Percentiles rank a stretch among this genome's conserved stretches.
phyloP scores from a whole-genome alignment of 352 stramenopile species.

The Globisporangium barbulae region DNA sequence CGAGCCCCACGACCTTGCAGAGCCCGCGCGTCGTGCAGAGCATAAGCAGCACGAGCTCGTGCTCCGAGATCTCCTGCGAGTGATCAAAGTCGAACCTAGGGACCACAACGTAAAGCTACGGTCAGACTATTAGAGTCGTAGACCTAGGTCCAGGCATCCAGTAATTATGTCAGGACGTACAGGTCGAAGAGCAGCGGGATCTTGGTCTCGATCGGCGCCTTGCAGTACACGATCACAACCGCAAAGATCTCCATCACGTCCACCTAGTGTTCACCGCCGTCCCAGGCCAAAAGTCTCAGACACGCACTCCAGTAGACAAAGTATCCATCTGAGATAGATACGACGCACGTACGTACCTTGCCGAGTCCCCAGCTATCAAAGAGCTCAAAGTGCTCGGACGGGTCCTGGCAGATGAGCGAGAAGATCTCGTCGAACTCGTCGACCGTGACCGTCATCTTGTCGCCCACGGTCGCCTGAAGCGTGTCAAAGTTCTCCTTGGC shows the following conservation, averaged over 20 bases:
- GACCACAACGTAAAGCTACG: too few relatives aligned
- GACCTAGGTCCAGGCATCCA: too few relatives aligned
- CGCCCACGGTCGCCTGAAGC: conserved; percentile 55
- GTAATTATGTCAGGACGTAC: conserved; percentile 15
- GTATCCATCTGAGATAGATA: background rate
- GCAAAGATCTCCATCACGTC: conserved; percentile 76
- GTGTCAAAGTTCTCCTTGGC: conserved; percentile 63
- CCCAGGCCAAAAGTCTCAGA: background rate
- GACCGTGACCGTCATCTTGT: conserved; percentile 73
- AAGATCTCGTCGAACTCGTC: conserved; percentile 82
- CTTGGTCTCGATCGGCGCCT: conserved; percentile 58
- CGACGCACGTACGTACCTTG: conserved; percentile 29
- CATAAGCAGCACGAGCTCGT: conserved; percentile 68
- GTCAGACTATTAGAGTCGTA: too few relatives aligned
- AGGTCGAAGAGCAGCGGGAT: conserved; percentile 70
- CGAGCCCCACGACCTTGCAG: conserved; percentile 61
- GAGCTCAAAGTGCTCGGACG: conserved; percentile 62
- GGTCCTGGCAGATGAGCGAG: conserved; percentile 67
- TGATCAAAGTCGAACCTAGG: conserved; percentile 76
- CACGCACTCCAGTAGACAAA: background rate
- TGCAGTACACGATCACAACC: conserved; percentile 73
- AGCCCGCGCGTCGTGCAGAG: conserved; percentile 69
- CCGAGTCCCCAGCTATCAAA: conserved; percentile 58
- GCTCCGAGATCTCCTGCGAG: conserved; percentile 59
- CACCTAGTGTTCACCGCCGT: conserved; percentile 27